Evolutionary conservation across 2,329 filamentous ascomycete species (phyloP).

Genomic region (Phoma herbarum): DNA sequence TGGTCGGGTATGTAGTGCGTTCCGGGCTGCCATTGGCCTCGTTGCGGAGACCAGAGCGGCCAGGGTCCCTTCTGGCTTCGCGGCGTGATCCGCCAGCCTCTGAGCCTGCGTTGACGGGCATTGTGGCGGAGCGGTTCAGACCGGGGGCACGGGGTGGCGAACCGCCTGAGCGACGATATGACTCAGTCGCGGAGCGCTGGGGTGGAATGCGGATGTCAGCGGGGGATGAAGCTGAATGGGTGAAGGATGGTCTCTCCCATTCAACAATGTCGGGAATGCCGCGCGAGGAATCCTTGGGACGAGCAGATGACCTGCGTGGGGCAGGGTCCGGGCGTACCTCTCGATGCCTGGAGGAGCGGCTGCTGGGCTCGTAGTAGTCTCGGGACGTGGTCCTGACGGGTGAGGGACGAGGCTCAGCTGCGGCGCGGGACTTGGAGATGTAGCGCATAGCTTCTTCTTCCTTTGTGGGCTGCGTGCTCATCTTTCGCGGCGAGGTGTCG

Average conservation of each 20-base stretch:
- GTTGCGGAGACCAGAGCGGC: constrained; percentile 44
- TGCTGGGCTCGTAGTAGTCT: constrained; percentile 44
- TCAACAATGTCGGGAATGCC: constrained; percentile 45
- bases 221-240: constrained; percentile 51
- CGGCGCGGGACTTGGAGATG: constrained; percentile 40
- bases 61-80: constrained; percentile 34
- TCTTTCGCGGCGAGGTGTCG: constrained; percentile 34
- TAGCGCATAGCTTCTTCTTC: constrained; percentile 41
- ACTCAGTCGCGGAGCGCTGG: constrained; percentile 43
- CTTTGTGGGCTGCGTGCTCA: constrained; percentile 30
- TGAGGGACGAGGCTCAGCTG: constrained; percentile 40
- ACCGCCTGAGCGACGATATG: constrained; percentile 39
- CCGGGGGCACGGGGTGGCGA: constrained; percentile 42
- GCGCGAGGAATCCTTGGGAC: constrained; percentile 44
- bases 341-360: constrained; percentile 36
- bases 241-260: constrained; percentile 49
- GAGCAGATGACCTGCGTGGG: constrained; percentile 48
- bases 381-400: constrained; percentile 42
- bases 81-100: constrained; percentile 37
- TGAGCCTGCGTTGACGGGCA: constrained; percentile 46
- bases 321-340: constrained; percentile 37
- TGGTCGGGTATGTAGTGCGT: constrained; percentile 28
- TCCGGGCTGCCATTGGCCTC: constrained; percentile 42
- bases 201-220: constrained; percentile 44
- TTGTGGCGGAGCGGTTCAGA: constrained; percentile 55